Conservation (phyloP, 2,329 filamentous ascomycete species). For the Arthrobotrys sinensis region DNA sequence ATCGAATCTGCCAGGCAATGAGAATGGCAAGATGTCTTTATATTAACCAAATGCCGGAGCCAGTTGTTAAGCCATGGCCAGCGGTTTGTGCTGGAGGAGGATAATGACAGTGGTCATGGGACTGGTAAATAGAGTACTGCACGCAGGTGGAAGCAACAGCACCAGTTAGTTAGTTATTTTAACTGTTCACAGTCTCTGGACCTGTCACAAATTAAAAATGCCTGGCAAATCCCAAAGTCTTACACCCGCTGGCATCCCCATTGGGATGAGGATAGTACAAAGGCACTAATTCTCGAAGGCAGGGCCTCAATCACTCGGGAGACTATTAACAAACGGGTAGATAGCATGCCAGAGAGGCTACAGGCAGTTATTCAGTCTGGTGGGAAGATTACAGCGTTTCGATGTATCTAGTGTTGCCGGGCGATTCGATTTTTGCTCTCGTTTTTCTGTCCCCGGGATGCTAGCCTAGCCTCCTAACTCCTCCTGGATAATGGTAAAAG, state of each 20-base stretch:
- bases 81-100: not conserved
- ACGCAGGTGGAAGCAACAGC: not conserved
- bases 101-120: slow-evolving; percentile 2
- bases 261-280: not conserved
- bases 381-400: not conserved
- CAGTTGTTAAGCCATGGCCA: not conserved
- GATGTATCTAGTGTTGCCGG: slow-evolving; percentile 9
- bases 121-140: not conserved
- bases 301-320: not conserved
- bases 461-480: no score
- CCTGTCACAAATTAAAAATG: no score
- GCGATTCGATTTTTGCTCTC: no score
- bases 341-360: not conserved
- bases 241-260: not conserved
- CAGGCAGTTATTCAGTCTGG: not conserved
- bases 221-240: not conserved
- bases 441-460: no score
- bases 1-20: no score
- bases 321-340: not conserved
- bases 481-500: no score
- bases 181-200: not conserved
- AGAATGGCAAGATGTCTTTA: no score
- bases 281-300: not conserved
- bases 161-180: not conserved
- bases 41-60: not conserved